phyloP scores from a whole-genome alignment of 169 alveolate species.

The Haemoproteus tartakovskyi region DNA sequence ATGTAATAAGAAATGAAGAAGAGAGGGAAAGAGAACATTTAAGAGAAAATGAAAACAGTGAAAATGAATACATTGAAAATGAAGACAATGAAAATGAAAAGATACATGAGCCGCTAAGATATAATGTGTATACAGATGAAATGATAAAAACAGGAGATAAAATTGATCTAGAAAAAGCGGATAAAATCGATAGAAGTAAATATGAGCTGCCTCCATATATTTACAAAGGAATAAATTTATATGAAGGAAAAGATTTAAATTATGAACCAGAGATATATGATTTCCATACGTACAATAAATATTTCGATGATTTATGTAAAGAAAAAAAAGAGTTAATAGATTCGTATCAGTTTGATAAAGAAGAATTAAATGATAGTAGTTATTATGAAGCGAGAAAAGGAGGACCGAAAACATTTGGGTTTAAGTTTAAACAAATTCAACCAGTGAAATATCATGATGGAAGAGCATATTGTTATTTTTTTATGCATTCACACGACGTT shows the following conservation, averaged over 20 bases:
- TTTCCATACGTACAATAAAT: conserved; percentile 63
- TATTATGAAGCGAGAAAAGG: conserved; percentile 66
- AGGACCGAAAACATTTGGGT: conserved; percentile 79
- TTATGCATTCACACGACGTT: conserved; percentile 81
- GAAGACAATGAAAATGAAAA: neutral
- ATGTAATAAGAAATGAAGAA: too few species aligned
- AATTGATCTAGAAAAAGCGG: conserved; percentile 33
- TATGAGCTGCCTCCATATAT: conserved; percentile 51
- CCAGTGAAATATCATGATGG: conserved; percentile 83
- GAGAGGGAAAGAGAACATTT: too few species aligned
- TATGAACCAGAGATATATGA: conserved; percentile 66
- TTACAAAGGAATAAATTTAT: conserved; percentile 37
- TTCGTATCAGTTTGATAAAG: conserved; percentile 53
- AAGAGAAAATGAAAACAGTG: conserved; percentile 1
- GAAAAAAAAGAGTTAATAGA: conserved; percentile 23
- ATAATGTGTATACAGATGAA: conserved; percentile 46
- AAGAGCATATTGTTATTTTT: conserved; percentile 80
- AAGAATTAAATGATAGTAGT: conserved; percentile 44
- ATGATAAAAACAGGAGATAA: conserved; percentile 9
- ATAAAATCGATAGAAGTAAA: conserved; percentile 39
- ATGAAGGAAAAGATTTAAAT: conserved; percentile 22
- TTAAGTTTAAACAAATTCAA: conserved; percentile 82
- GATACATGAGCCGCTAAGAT: conserved; percentile 24
- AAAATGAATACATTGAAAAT: conserved; percentile 2
- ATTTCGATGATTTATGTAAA: conserved; percentile 61